Conservation (phyloP, 129 eudicot species). For the Tanacetum coccineum region DNA sequence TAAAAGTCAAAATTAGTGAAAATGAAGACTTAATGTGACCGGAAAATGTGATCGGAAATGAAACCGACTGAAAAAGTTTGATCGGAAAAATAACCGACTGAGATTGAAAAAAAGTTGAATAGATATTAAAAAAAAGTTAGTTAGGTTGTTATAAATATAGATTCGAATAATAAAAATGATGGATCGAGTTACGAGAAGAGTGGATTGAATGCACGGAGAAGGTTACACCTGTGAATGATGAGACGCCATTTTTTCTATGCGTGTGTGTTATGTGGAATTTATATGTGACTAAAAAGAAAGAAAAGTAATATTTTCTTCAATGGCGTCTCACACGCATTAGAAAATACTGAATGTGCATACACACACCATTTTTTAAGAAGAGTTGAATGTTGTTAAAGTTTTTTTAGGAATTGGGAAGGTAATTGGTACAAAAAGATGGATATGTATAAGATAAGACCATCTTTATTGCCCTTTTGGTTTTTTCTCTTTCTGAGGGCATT, state of each 20-base stretch:
- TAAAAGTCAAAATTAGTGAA: slow-evolving; percentile 17
- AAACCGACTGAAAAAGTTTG: too few species aligned
- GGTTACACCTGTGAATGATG: slow-evolving; percentile 28
- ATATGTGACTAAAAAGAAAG: background rate
- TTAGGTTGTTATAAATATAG: background rate
- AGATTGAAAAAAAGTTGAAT: background rate
- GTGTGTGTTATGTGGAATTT: background rate
- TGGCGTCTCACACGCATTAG: slow-evolving; percentile 11
- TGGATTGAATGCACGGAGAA: slow-evolving; percentile 10
- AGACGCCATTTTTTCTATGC: slow-evolving; percentile 22
- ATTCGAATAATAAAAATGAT: background rate
- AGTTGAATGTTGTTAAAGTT: too few species aligned
- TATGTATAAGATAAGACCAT: too few species aligned
- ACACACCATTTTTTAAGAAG: too few species aligned
- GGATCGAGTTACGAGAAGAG: slow-evolving; percentile 12
- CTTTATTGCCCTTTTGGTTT: too few species aligned
- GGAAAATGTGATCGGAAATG: background rate
- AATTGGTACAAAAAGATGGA: too few species aligned
- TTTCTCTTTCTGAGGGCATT: too few species aligned
- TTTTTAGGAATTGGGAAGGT: too few species aligned
- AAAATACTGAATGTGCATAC: too few species aligned
- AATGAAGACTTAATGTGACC: background rate
- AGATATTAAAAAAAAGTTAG: background rate
- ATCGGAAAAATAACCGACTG: slow-evolving; percentile 8
- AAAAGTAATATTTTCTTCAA: background rate